These are phyloP conservation scores for Paxillus rubicundulus DNA, from an alignment of 768 basidiomycete species.

Conservation along the genomic window DNA sequence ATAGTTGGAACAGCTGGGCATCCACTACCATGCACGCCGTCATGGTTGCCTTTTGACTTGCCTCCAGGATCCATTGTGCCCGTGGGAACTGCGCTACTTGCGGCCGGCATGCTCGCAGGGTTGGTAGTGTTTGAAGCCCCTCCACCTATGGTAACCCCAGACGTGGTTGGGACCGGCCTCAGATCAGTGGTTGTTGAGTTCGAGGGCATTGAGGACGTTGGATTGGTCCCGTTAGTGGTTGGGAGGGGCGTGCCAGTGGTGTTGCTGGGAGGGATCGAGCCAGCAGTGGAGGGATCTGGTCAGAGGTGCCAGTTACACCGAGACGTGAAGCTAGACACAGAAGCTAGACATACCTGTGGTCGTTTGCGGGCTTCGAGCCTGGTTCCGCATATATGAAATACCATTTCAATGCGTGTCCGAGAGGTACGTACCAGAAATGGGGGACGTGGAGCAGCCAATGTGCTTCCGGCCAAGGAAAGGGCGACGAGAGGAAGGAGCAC, in stretches of 20 bases:
- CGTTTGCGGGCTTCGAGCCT: neutral
- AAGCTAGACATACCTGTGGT: neutral
- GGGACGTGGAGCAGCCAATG: constrained; percentile 26
- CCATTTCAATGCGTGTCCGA: neutral
- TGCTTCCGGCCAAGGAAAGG: constrained; percentile 18
- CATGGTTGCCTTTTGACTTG: neutral
- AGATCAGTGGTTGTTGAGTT: neutral
- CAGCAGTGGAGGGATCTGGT: neutral
- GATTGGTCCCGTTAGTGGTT: neutral
- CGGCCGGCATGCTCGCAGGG: neutral
- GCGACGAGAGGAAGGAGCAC: constrained; percentile 24
- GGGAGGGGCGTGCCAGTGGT: neutral
- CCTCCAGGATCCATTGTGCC: neutral
- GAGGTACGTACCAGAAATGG: constrained; percentile 12
- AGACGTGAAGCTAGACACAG: too few species aligned
- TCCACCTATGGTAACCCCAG: neutral
- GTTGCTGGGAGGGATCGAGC: neutral
- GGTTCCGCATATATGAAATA: neutral
- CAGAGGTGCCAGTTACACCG: neutral
- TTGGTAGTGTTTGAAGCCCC: neutral
- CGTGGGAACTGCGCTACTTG: neutral
- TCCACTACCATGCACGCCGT: neutral
- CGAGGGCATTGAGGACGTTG: neutral
- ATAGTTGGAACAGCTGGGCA: neutral
- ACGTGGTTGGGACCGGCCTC: neutral